Base-by-base conservation (phyloP, 257 asterid species). In the Rehmannia glutinosa region DNA sequence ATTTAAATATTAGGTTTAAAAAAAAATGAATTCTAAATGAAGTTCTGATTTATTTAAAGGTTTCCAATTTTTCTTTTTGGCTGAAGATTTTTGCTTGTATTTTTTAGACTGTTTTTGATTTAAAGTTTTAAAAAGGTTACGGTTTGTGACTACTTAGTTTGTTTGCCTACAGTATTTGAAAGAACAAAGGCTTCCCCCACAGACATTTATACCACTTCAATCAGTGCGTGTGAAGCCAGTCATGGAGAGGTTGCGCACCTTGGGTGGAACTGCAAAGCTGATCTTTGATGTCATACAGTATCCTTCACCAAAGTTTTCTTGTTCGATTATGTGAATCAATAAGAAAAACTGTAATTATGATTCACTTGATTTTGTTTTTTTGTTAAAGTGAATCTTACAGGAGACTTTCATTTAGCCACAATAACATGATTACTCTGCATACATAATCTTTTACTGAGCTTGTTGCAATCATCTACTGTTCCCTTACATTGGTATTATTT, bases 101-200 rank as follows among this genome's bases (percentile, higher is more conserved):
- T 59, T 30, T 24, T 46, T 51, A 28, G 45, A 42, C 60, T 46
- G 24, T 25, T 45, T 17, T 30, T 30, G 5, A 17, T 66, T 6
- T 39, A 41, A 46, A 17, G 25, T 63, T 60, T 57, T 46, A 42
- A 20, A 20, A 43, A 59, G 30, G 19, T 56, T 67, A 28, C 54
- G 38, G 66, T 49, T 73, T 65, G 35, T 76, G 66, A 78, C 71
- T 53, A 41, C 24, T 53, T 25, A 17, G 24, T 62, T 73, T 77
- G 51, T 74, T 70, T 77, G 62, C 59, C 64, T 77, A 43, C 91
- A 94, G 99, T 94, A 94, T 82, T 69, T 91, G 84, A 94, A 94
- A 76, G 97, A 91, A 79, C 99, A 94, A 75, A 83, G 95, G 87
- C 97, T 94, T 71, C 97, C 99, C 62, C 97, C 99, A 52, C 97